Conservation (phyloP, 306 rosid genomes). For the Rosa chinensis region DNA sequence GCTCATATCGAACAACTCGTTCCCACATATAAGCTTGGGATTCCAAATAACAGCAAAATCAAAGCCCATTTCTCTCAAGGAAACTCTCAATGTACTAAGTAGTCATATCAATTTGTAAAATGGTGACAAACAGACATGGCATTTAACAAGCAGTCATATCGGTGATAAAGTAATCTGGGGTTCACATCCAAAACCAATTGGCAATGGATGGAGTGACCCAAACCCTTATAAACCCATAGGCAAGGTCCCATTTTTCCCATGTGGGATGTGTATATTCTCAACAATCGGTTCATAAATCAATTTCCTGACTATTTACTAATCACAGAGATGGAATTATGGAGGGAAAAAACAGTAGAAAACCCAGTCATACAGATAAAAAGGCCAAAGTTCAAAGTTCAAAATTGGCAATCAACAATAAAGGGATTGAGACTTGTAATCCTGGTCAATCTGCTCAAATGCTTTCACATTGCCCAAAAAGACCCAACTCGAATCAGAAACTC, state of each 20-base stretch:
- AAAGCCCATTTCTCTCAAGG: not conserved
- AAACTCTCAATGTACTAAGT: not conserved
- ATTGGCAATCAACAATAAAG: not conserved
- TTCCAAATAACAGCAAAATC: not conserved
- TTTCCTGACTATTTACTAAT: not conserved
- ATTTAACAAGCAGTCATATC: not conserved
- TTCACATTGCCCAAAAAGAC: conserved; percentile 9
- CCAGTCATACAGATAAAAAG: not conserved
- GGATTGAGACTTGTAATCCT: not conserved
- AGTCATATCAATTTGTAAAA: not conserved
- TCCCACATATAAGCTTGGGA: not conserved
- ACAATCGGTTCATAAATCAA: not conserved
- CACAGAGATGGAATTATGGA: not conserved
- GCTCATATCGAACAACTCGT: not conserved
- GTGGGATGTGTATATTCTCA: no score
- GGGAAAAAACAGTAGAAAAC: not conserved
- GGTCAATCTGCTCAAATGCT: not conserved
- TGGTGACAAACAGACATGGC: not conserved
- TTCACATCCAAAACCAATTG: no score
- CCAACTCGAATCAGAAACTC: not conserved
- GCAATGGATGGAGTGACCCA: no score
- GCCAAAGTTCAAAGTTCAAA: not conserved
- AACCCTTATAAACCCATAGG: no score
- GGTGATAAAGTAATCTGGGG: no score
- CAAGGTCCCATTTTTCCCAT: no score